phyloP scores from a whole-genome alignment of 352 stramenopile species.

The Plasmopara viticola region DNA sequence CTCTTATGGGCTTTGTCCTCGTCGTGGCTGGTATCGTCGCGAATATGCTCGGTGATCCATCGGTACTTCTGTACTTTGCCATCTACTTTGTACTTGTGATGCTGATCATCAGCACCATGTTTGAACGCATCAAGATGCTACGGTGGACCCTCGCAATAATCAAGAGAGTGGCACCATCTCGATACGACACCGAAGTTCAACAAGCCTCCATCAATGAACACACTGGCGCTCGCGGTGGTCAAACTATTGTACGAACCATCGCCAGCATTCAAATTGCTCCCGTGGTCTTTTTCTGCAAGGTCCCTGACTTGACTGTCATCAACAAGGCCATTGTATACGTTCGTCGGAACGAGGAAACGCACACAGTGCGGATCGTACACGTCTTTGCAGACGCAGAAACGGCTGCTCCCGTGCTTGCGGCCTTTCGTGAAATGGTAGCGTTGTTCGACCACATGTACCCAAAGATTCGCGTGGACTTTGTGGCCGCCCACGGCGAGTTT shows the following conservation, averaged over 20 bases:
- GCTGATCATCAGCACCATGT: constrained; percentile 41
- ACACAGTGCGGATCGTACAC: constrained; percentile 82
- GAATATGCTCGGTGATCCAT: constrained; percentile 38
- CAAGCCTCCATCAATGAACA: constrained; percentile 15
- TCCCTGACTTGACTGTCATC: constrained; percentile 73
- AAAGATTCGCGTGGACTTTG: constrained; percentile 71
- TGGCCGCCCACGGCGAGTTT: constrained; percentile 52
- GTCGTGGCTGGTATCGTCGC: constrained; percentile 41
- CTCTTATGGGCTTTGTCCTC: constrained; percentile 31
- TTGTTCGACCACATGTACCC: constrained; percentile 57
- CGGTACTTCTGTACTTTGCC: constrained; percentile 45
- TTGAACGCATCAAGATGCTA: constrained; percentile 43
- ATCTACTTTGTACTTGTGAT: constrained; percentile 47
- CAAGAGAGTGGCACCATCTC: constrained; percentile 31
- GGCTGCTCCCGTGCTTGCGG: constrained; percentile 4
- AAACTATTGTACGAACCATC: constrained; percentile 41
- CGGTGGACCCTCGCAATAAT: constrained; percentile 27
- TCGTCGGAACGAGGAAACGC: constrained; percentile 78
- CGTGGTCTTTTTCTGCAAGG: constrained; percentile 87
- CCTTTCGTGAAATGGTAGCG: constrained; percentile 9
- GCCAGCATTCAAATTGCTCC: constrained; percentile 43
- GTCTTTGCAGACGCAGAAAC: constrained; percentile 30
- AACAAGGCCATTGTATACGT: constrained; percentile 91
- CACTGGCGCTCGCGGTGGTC: constrained; percentile 37
- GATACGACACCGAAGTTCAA: constrained; percentile 14